A percentile compares a stretch with the other conserved stretches of the same genome.
Conservation (phyloP, 73 alveolate species). For the Tetrahymena thermophila region DNA sequence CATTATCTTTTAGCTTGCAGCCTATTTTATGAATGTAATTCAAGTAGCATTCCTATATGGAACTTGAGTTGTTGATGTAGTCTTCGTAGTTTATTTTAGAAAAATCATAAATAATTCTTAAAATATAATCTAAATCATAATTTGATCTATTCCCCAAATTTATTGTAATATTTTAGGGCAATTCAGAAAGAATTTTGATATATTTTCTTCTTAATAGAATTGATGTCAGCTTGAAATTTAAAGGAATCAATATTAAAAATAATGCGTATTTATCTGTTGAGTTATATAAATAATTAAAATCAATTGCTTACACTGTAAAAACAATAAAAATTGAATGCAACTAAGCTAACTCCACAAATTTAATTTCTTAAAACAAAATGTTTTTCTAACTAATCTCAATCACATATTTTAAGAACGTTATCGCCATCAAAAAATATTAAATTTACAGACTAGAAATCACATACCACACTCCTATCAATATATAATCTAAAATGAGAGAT, state of each 20-base stretch:
- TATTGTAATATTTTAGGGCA: background rate
- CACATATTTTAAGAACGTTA: background rate
- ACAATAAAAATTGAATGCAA: background rate
- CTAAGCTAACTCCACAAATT: background rate
- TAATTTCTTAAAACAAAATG: background rate
- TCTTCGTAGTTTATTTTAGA: background rate
- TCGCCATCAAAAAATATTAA: background rate
- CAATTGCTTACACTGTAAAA: background rate
- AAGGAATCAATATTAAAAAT: background rate
- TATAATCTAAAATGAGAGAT: background rate
- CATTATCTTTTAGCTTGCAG: background rate
- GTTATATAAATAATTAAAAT: background rate
- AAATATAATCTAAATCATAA: background rate
- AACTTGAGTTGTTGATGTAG: background rate
- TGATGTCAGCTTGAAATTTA: background rate
- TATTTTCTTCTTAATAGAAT: too few species aligned
- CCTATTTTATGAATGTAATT: background rate
- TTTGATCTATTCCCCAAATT: background rate
- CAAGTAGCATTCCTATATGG: background rate
- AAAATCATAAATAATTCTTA: background rate
- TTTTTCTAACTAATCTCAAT: background rate
- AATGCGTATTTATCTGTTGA: background rate
- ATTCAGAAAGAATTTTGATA: background rate
- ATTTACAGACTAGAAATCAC: background rate
- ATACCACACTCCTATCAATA: background rate